Base-by-base conservation (phyloP, 345 rosid species). In the Aethionema arabicum region DNA sequence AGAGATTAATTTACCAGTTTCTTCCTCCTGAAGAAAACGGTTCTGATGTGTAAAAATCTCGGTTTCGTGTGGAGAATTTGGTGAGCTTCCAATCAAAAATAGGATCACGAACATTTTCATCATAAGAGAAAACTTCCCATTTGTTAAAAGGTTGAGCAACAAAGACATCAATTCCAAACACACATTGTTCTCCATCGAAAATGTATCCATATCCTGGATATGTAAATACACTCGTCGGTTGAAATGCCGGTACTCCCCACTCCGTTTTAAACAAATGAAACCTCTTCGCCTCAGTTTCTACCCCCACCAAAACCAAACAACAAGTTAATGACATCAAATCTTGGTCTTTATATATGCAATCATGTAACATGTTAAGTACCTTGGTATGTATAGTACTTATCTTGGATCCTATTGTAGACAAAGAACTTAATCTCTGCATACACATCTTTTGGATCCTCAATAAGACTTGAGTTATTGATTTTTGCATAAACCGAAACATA, bases 351-450 rank as follows among this genome's bases (percentile, higher is more conserved):
- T 21, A 3, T 52, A 6, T 29, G n/a, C n/a, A n/a, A n/a, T n/a
- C n/a, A 0, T 52, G 11, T 32, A 11, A 7, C n/a, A 32, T 6
- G 30, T 11, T 58, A 4, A 7, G 29, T 62, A 68, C 66, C 66
- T 1, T 68, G 54, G 35, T 43, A 11, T 5, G 7, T 13, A 44
- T 52, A 45, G 48, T 29, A 68, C 9, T 6, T 44, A 55, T 68
- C 66, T 37, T 0, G 27, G 30, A 39, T 68, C 59, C 66, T 60
- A 59, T 37, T 68, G 45, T 59, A 68, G 14, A 21, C 36, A 6
- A 68, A 29, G 55, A 68, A 68, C 37, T 44, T 68, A 41, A 68
- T 52, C 61, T 60, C 66, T 29, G 72, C 72, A 14, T 60, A 68
- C 15, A 68, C 72, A 43, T 68, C 66, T 37, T 3, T 6, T 36